A percentile compares a stretch with the other conserved stretches of the same genome.
Conservation (phyloP, 176 grass and related monocot genomes). For the Oryza coarctata region DNA sequence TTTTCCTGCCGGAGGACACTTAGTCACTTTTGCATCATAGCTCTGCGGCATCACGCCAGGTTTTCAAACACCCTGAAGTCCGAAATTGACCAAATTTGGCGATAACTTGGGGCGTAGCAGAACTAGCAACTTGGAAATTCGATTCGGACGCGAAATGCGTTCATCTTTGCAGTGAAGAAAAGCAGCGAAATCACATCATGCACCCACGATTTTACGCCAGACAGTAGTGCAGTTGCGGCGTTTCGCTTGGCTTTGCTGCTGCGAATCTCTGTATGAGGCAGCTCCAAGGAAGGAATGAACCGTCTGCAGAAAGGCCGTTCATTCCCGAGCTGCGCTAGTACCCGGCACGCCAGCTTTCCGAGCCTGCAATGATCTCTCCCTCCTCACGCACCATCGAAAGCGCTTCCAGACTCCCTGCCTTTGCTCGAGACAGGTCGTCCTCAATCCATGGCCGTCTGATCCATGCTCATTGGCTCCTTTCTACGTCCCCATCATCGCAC, state of each 20-base stretch:
- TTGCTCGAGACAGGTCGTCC: background rate
- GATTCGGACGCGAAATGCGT: background rate
- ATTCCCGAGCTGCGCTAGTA: background rate
- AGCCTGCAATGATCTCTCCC: conserved; percentile 11
- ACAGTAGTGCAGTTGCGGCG: background rate
- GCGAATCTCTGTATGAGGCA: background rate
- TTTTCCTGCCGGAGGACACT: background rate
- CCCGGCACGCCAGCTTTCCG: background rate
- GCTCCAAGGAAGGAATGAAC: background rate
- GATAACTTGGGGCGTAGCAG: background rate
- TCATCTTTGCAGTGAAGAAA: background rate
- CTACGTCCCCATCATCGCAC: background rate
- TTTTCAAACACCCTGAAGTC: background rate
- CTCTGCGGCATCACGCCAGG: background rate
- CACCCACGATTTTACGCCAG: background rate
- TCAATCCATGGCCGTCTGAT: background rate
- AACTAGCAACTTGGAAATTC: background rate
- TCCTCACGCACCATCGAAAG: background rate
- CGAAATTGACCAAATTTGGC: background rate
- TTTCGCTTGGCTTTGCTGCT: background rate
- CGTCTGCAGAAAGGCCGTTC: background rate
- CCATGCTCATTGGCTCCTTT: background rate
- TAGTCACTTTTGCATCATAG: too few species aligned
- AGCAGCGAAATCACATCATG: background rate
- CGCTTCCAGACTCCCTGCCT: background rate